phyloP scores from a whole-genome alignment of 768 basidiomycete species.

The Tulasnella sp. region DNA sequence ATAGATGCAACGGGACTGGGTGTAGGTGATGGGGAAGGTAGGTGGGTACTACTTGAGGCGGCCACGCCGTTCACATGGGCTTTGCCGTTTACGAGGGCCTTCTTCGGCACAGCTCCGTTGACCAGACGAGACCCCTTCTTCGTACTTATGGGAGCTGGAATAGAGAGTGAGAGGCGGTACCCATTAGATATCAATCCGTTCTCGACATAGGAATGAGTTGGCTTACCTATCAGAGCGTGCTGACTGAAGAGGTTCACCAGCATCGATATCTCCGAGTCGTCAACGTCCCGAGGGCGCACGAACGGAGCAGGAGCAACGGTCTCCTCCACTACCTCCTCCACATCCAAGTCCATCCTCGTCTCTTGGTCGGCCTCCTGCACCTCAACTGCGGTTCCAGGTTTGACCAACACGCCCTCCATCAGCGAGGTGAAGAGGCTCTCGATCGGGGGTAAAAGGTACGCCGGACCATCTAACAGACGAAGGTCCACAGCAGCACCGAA shows the following conservation, averaged over 20 bases:
- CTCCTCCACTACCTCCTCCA: slow-evolving; percentile 11
- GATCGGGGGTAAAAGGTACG: slow-evolving; percentile 67
- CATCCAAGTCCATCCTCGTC: background rate
- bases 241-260: slow-evolving; percentile 55
- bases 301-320: slow-evolving; percentile 31
- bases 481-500: slow-evolving; percentile 29
- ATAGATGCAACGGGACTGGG: background rate
- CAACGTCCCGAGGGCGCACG: slow-evolving; percentile 28
- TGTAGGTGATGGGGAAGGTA: background rate
- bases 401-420: slow-evolving; percentile 34
- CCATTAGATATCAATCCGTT: background rate
- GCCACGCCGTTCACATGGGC: background rate
- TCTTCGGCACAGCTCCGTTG: background rate
- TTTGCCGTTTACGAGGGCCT: background rate
- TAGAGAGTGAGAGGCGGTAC: background rate
- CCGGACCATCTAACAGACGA: slow-evolving; percentile 51
- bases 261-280: slow-evolving; percentile 43
- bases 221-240: slow-evolving; percentile 26
- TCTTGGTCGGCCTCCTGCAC: background rate
- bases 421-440: slow-evolving; percentile 58
- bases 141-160: background rate
- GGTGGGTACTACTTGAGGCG: background rate
- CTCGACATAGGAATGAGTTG: background rate
- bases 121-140: background rate
- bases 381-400: background rate